Evolutionary conservation across 73 alveolate species (phyloP).

Genomic region (Uronychia setigera): DNA sequence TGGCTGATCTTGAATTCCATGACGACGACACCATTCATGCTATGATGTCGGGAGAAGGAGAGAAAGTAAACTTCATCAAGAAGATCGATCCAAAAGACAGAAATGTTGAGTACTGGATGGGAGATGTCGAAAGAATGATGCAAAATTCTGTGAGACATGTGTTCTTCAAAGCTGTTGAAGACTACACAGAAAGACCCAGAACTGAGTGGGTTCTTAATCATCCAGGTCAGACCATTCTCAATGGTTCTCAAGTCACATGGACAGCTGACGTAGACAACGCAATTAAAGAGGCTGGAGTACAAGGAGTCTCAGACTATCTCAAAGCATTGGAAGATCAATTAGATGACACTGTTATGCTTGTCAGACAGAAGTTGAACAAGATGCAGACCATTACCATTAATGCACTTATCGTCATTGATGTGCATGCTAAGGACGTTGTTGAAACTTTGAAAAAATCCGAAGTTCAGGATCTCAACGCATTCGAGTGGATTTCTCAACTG

Average conservation of each 20-base stretch:
- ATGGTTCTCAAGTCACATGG: slow-evolving; percentile 99
- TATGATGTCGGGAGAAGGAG: slow-evolving; percentile 86
- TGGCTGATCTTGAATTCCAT: slow-evolving; percentile 87
- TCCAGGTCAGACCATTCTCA: slow-evolving; percentile 99
- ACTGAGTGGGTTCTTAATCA: slow-evolving; percentile 98
- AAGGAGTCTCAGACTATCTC: slow-evolving; percentile 82
- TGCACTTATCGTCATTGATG: slow-evolving; percentile 99
- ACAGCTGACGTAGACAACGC: slow-evolving; percentile 99
- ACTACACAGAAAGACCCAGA: slow-evolving; percentile 90
- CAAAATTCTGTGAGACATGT: slow-evolving; percentile 91
- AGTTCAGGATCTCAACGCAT: slow-evolving; percentile 74
- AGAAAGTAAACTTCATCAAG: slow-evolving; percentile 84
- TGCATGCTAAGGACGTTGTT: slow-evolving; percentile 99
- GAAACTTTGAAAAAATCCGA: slow-evolving; percentile 89
- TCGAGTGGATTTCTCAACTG: slow-evolving; percentile 99
- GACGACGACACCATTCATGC: slow-evolving; percentile 85
- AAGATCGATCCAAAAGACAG: slow-evolving; percentile 94
- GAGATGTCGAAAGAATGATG: slow-evolving; percentile 99
- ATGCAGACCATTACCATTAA: slow-evolving; percentile 95
- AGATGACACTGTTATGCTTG: slow-evolving; percentile 95
- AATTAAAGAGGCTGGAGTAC: slow-evolving; percentile 72
- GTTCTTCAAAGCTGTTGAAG: slow-evolving; percentile 87
- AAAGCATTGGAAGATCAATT: slow-evolving; percentile 78
- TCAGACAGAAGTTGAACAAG: slow-evolving; percentile 95
- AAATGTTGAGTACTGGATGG: slow-evolving; percentile 99